These are phyloP conservation scores for Neonectria punicea DNA, from an alignment of 2,329 filamentous ascomycete species.

Conservation along the genomic window DNA sequence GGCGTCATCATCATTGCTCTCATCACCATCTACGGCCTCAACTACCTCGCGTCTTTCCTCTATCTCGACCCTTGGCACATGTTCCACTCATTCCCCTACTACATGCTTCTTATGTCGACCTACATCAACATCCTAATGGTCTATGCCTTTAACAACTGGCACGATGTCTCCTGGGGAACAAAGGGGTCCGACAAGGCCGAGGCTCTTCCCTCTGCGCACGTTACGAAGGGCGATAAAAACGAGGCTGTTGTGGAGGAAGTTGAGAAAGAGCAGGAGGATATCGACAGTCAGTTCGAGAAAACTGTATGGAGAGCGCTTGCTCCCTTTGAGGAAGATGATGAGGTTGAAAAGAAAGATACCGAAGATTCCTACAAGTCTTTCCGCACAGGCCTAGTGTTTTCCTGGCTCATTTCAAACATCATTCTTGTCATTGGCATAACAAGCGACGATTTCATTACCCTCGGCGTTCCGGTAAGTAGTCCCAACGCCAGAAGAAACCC, in stretches of 20 bases:
- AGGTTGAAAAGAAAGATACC: conserved; percentile 3
- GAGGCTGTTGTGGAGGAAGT: conserved; percentile 13
- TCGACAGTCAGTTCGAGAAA: conserved; percentile 15
- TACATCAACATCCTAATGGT: conserved; percentile 19
- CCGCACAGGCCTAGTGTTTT: conserved; percentile 5
- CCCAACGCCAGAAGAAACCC: not conserved
- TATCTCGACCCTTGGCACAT: conserved; percentile 20
- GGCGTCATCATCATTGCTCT: conserved; percentile 11
- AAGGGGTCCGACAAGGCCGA: conserved; percentile 15
- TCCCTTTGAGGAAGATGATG: not conserved
- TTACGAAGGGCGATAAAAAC: conserved; percentile 3
- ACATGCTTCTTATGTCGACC: conserved; percentile 12
- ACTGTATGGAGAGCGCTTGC: conserved; percentile 12
- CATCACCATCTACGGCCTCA: conserved; percentile 16
- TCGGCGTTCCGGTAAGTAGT: conserved; percentile 10
- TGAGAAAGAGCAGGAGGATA: conserved; percentile 14
- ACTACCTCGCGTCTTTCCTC: conserved; percentile 10
- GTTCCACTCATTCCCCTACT: conserved; percentile 13
- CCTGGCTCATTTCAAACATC: conserved; percentile 10
- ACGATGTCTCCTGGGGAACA: conserved; percentile 13
- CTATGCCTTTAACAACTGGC: conserved; percentile 18
- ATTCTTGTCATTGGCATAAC: conserved; percentile 1
- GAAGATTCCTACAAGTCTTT: conserved; percentile 19
- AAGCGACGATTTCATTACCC: not conserved
- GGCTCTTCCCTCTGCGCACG: conserved; percentile 5